Conservation (phyloP, 139 green algal genomes). For the Tetraselmis chui region DNA sequence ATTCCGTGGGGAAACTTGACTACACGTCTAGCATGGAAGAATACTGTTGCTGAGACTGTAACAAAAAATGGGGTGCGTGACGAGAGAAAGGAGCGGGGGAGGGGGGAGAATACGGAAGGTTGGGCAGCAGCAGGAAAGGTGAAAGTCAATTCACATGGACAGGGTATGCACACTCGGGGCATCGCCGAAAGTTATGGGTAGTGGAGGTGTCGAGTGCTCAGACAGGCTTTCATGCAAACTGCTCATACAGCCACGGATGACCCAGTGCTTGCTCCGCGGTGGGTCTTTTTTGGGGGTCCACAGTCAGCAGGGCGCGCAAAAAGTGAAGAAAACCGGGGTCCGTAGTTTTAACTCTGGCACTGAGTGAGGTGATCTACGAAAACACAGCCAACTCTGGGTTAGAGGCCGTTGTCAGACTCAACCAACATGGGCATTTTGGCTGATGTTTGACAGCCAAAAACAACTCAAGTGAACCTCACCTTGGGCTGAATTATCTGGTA, state of each 20-base stretch:
- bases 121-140: too few relatives aligned
- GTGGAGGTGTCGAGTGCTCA: too few relatives aligned
- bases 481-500: slow-evolving; percentile 13
- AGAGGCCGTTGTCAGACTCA: neutral
- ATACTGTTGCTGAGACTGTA: too few relatives aligned
- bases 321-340: slow-evolving; percentile 69
- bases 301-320: slow-evolving; percentile 46
- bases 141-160: too few relatives aligned
- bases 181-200: too few relatives aligned
- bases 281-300: slow-evolving; percentile 56
- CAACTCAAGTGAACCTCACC: neutral
- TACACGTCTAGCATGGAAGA: too few relatives aligned
- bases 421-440: slow-evolving; percentile 22
- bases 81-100: too few relatives aligned
- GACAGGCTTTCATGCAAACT: too few relatives aligned
- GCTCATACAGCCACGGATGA: slow-evolving; percentile 70
- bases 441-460: slow-evolving; percentile 10
- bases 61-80: too few relatives aligned
- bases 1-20: too few relatives aligned
- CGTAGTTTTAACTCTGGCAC: slow-evolving; percentile 39
- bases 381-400: slow-evolving; percentile 25
- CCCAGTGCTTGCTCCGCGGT: slow-evolving; percentile 60
- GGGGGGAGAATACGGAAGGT: too few relatives aligned
- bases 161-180: too few relatives aligned
- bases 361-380: slow-evolving; percentile 45